These are phyloP conservation scores for Guyanaporus albipodus DNA, from an alignment of 768 basidiomycete genomes.

Conservation along the genomic window DNA sequence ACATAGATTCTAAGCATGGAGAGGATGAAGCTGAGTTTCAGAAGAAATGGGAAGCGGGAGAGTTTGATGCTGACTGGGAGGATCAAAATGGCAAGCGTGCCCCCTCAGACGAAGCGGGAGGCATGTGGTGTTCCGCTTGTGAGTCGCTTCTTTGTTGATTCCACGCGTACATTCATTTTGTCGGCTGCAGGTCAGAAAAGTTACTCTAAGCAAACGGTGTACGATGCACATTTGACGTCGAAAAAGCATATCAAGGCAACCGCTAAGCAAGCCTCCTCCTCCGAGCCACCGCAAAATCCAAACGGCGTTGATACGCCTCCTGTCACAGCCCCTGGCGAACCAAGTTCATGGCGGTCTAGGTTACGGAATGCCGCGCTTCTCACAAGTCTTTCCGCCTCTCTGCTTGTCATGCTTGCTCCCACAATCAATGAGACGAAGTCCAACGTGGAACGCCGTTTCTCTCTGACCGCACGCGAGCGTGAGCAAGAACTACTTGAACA, in stretches of 20 bases:
- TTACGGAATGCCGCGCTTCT: constrained; percentile 63
- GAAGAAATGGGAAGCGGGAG: constrained; percentile 72
- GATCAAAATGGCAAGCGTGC: constrained; percentile 39
- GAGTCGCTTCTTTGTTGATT: constrained; percentile 33
- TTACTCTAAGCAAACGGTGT: constrained; percentile 97
- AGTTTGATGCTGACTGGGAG: constrained; percentile 72
- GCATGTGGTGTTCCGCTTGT: constrained; percentile 96
- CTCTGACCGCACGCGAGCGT: constrained; percentile 94
- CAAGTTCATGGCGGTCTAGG: constrained; percentile 40
- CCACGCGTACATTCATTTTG: constrained; percentile 1
- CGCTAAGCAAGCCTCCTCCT: constrained; percentile 59
- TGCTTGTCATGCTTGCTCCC: constrained; percentile 60
- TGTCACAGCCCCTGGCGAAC: constrained; percentile 34
- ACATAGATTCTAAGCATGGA: constrained; percentile 64
- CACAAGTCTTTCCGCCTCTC: constrained; percentile 63
- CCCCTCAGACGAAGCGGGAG: constrained; percentile 43
- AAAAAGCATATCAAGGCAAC: constrained; percentile 94
- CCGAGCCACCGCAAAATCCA: constrained; percentile 33
- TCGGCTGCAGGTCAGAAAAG: constrained; percentile 74
- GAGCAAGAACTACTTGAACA: constrained; percentile 89
- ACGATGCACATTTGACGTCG: constrained; percentile 91
- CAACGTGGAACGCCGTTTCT: constrained; percentile 94
- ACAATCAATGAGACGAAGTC: constrained; percentile 87
- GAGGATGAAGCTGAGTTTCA: constrained; percentile 69
- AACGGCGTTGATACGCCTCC: constrained; percentile 27